These are phyloP conservation scores for Cladorrhinum sp. DNA, from an alignment of 2,329 filamentous ascomycete genomes.

Conservation along the genomic window DNA sequence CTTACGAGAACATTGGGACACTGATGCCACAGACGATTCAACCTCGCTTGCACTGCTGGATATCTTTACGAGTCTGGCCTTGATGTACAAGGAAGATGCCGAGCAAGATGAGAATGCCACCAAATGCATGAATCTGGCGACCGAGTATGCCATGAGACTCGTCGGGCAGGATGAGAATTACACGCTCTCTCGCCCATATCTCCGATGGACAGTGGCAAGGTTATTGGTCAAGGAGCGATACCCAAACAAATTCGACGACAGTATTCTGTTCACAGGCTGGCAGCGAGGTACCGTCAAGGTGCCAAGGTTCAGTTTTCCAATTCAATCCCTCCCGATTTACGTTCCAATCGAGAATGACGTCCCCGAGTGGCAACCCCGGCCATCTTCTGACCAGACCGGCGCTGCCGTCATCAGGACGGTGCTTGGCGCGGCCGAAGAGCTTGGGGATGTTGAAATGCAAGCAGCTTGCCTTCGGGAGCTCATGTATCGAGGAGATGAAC, in stretches of 20 bases:
- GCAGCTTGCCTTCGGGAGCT: not conserved
- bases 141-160: not conserved
- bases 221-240: not conserved
- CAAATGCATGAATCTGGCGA: not conserved
- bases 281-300: not conserved
- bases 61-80: not conserved
- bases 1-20: not conserved
- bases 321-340: not conserved
- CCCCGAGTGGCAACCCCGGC: not conserved
- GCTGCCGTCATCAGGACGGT: not conserved
- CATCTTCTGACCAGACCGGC: not conserved
- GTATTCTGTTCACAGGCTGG: not conserved
- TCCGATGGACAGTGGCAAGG: not conserved
- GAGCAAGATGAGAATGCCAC: not conserved
- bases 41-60: not conserved
- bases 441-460: not conserved
- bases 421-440: not conserved
- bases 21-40: not conserved
- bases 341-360: not conserved
- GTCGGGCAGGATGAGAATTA: not conserved
- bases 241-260: not conserved
- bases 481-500: not conserved
- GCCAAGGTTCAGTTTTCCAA: not conserved
- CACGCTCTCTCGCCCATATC: not conserved
- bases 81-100: not conserved